Conservation (phyloP, 768 basidiomycete genomes). For the Tylopilus cervinicoccineus region DNA sequence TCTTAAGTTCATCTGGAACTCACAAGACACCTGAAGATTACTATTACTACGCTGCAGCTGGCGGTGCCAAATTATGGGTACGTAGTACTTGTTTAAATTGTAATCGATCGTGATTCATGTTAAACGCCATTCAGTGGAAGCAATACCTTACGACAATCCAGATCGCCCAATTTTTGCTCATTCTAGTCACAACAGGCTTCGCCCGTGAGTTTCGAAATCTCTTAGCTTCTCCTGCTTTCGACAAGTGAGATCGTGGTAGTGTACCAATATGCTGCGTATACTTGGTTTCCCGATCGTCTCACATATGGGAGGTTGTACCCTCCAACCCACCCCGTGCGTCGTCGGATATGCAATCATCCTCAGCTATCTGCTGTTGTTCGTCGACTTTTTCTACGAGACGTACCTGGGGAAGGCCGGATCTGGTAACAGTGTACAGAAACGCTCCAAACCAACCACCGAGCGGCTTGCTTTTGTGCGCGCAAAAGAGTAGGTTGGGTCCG, state of each 20-base stretch:
- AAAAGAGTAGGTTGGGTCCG: constrained; percentile 4
- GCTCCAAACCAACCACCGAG: neutral
- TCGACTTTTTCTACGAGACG: constrained; percentile 19
- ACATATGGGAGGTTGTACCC: constrained; percentile 15
- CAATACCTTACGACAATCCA: constrained; percentile 23
- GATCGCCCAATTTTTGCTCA: constrained; percentile 20
- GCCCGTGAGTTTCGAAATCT: constrained; percentile 6
- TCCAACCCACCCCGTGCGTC: constrained; percentile 13
- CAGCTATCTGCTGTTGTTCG: constrained; percentile 21
- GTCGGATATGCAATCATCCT: constrained; percentile 9
- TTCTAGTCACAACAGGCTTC: constrained; percentile 9
- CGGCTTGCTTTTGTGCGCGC: constrained; percentile 9
- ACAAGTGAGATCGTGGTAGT: neutral
- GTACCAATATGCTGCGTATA: constrained; percentile 18
- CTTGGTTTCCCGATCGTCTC: constrained; percentile 12
- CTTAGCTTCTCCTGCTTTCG: neutral
- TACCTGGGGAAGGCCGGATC: constrained; percentile 8
- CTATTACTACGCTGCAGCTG: constrained; percentile 96
- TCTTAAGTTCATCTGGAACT: neutral
- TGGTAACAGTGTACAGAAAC: neutral
- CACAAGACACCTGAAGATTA: constrained; percentile 57
- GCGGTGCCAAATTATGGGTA: constrained; percentile 32
- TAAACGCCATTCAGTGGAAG: constrained; percentile 16
- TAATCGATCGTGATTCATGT: neutral
- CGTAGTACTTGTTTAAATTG: neutral